Percentiles rank a stretch among this genome's conserved stretches.
phyloP scores from a whole-genome alignment of 2,329 filamentous ascomycete species.

The Claviceps capensis region DNA sequence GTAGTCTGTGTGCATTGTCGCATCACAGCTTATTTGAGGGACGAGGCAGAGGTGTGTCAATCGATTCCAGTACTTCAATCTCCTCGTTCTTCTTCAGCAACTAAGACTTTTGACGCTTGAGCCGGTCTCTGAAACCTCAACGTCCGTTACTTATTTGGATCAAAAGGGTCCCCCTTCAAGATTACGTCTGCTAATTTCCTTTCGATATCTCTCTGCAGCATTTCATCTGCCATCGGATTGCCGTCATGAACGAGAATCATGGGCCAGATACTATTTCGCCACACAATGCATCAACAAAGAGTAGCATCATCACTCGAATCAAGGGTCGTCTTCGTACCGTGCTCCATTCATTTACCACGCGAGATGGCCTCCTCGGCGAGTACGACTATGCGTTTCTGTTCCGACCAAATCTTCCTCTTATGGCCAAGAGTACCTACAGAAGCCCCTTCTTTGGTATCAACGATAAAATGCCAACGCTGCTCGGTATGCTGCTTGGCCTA shows the following conservation, averaged over 20 bases:
- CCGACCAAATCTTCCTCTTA: conserved; percentile 68
- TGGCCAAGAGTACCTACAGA: conserved; percentile 38
- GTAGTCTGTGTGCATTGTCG: no score
- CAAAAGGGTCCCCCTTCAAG: neutral
- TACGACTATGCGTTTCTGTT: conserved; percentile 92
- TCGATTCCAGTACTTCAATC: no score
- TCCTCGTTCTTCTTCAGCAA: no score
- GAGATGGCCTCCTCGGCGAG: conserved; percentile 63
- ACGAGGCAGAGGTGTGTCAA: no score
- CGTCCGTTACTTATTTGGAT: no score
- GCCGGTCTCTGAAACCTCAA: no score
- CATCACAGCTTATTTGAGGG: no score
- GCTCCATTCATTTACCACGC: conserved; percentile 35
- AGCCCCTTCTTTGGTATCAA: conserved; percentile 78
- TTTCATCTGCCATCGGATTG: neutral
- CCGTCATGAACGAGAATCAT: conserved; percentile 42
- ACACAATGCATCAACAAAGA: conserved; percentile 19
- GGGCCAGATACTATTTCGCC: conserved; percentile 36
- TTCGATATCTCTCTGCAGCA: neutral
- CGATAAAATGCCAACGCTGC: conserved; percentile 60
- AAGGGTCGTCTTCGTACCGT: conserved; percentile 10
- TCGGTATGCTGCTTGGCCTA: conserved; percentile 62
- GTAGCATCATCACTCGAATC: conserved; percentile 14
- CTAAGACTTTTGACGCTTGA: no score
- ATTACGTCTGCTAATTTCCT: neutral